Conservation (phyloP, 345 rosid genomes). For the Turritis glabra region DNA sequence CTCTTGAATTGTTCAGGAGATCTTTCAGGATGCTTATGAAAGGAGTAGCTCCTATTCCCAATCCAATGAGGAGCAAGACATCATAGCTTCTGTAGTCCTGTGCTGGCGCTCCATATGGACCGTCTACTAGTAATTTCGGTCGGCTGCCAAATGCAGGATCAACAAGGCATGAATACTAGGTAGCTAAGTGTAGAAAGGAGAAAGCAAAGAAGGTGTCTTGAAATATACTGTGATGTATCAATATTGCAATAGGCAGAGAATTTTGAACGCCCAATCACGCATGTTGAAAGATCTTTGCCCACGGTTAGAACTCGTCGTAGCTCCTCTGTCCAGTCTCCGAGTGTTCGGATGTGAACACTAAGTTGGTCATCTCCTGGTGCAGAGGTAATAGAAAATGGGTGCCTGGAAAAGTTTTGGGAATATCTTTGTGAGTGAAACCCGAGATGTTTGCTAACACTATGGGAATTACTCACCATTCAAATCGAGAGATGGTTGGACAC, state of each 20-base stretch:
- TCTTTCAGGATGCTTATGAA: slow-evolving; percentile 92
- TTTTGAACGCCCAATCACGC: slow-evolving; percentile 59
- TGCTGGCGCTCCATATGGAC: slow-evolving; percentile 98
- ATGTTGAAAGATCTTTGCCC: slow-evolving; percentile 51
- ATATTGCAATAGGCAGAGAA: slow-evolving; percentile 48
- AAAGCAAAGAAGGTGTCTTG: slow-evolving; percentile 19
- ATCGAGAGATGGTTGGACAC: slow-evolving; percentile 77
- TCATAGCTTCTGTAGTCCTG: slow-evolving; percentile 91
- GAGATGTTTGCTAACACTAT: background rate
- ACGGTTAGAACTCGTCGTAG: slow-evolving; percentile 65
- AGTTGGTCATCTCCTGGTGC: slow-evolving; percentile 88
- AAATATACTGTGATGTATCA: slow-evolving; percentile 52
- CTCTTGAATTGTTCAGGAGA: slow-evolving; percentile 75
- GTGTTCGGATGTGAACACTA: slow-evolving; percentile 87
- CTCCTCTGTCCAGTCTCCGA: slow-evolving; percentile 95
- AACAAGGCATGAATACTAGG: slow-evolving; percentile 24
- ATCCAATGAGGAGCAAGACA: slow-evolving; percentile 90
- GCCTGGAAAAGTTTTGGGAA: slow-evolving; percentile 53
- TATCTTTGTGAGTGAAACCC: slow-evolving; percentile 14
- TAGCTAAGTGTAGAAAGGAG: slow-evolving; percentile 4
- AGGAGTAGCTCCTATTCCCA: slow-evolving; percentile 98
- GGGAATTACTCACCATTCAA: slow-evolving; percentile 68
- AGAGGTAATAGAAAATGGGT: slow-evolving; percentile 91
- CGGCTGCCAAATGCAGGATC: slow-evolving; percentile 47
- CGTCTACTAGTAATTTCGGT: slow-evolving; percentile 73